A percentile compares a stretch with the other conserved stretches of the same genome.
These are phyloP conservation scores for Cardamine occulta DNA, from an alignment of 345 rosid genomes.

Conservation along the genomic window DNA sequence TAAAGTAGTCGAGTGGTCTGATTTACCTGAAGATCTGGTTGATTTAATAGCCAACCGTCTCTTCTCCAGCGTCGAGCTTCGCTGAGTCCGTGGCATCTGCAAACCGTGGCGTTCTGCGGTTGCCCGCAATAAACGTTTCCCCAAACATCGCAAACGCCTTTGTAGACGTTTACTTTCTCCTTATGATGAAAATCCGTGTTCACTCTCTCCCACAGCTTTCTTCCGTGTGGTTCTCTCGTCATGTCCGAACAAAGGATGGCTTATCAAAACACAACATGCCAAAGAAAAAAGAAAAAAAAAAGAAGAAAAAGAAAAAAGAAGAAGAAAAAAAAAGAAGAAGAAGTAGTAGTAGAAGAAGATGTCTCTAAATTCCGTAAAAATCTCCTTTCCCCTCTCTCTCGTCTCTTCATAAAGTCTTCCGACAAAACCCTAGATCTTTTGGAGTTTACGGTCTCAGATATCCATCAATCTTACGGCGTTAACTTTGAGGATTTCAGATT, in stretches of 20 bases:
- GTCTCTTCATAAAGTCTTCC: neutral
- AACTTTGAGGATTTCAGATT: neutral
- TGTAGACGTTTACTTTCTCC: conserved; percentile 3
- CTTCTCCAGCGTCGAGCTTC: conserved; percentile 34
- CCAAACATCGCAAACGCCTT: neutral
- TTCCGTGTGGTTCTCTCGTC: conserved; percentile 23
- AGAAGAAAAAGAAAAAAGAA: too few species aligned
- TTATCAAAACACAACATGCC: conserved; percentile 26
- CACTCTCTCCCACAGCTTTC: conserved; percentile 20
- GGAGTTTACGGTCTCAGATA: conserved; percentile 27
- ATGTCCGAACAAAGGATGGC: conserved; percentile 34
- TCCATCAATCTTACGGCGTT: conserved; percentile 19
- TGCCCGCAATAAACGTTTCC: neutral
- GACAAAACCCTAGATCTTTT: conserved; percentile 27
- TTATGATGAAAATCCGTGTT: neutral
- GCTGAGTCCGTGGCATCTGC: conserved; percentile 35
- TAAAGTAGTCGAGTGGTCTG: neutral
- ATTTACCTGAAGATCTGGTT: conserved; percentile 19
- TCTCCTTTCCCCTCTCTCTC: conserved; percentile 19
- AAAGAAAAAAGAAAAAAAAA: too few species aligned
- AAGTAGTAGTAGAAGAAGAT: too few species aligned
- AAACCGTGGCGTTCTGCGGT: conserved; percentile 29
- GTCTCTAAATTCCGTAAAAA: neutral
- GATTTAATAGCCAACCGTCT: conserved; percentile 5
- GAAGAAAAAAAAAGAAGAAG: too few species aligned